Evolutionary conservation across 129 eudicot genomes (phyloP).

Genomic region (Deinandra increscens): DNA sequence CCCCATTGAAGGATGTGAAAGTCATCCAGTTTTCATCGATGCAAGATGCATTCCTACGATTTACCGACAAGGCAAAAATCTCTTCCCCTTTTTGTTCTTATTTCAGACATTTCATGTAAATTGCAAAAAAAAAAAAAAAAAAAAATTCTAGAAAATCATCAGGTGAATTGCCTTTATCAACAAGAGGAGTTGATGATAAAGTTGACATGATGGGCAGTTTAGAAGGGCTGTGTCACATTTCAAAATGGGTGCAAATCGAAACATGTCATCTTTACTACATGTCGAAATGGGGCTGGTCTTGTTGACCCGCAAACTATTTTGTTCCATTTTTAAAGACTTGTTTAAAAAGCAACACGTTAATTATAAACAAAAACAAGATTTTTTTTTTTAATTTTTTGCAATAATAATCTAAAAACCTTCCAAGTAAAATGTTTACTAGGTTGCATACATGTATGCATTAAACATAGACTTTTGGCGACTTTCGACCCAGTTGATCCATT

Average conservation of each 20-base stretch:
- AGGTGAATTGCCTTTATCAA: neutral
- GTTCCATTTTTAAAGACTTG: neutral
- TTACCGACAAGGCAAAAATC: slow-evolving; percentile 68
- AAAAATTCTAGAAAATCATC: neutral
- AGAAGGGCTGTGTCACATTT: neutral
- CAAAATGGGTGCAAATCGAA: neutral
- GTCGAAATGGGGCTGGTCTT: neutral
- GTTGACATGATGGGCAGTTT: neutral
- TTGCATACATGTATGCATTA: neutral
- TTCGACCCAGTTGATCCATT: neutral
- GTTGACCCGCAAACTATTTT: neutral
- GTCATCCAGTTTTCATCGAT: slow-evolving; percentile 90
- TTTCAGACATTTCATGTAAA: slow-evolving; percentile 3
- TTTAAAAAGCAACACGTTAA: neutral
- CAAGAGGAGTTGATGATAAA: slow-evolving; percentile 2
- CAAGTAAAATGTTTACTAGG: neutral
- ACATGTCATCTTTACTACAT: neutral
- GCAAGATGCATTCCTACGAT: slow-evolving; percentile 86
- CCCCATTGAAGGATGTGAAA: slow-evolving; percentile 68
- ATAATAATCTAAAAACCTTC: neutral
- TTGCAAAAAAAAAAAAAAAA: neutral
- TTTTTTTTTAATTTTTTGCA: too few species aligned
- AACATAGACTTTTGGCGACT: neutral
- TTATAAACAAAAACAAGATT: neutral
- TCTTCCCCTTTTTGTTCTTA: neutral